Conservation (phyloP, 148 eudicot species). For the Gaultheria prostrata region DNA sequence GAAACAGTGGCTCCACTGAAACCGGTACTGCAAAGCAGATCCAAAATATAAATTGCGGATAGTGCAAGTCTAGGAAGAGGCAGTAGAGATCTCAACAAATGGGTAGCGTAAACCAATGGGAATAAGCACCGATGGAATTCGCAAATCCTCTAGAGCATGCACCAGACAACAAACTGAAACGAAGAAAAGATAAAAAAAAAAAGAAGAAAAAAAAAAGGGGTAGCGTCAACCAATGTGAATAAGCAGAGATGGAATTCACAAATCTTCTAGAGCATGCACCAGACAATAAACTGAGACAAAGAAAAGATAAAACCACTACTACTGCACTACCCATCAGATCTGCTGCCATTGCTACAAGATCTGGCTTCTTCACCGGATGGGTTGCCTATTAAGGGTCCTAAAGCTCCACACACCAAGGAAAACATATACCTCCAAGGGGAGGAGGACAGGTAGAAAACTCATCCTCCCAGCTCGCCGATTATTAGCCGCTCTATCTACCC, state of each 20-base stretch:
- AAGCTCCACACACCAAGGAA: background rate
- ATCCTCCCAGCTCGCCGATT: too few species aligned
- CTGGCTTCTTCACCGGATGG: background rate
- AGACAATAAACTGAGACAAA: too few species aligned
- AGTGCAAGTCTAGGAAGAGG: too few species aligned
- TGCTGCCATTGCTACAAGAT: background rate
- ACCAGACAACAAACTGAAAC: too few species aligned
- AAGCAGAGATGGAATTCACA: background rate
- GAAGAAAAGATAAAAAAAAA: too few species aligned
- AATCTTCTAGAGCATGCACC: background rate
- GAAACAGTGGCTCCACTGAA: too few species aligned
- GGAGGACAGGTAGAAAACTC: background rate
- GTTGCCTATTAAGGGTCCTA: background rate
- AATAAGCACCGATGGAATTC: background rate
- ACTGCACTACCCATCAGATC: background rate
- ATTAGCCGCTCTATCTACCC: too few species aligned
- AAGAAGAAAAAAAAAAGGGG: too few species aligned
- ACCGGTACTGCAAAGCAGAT: background rate
- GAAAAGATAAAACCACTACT: background rate
- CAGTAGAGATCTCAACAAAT: too few species aligned
- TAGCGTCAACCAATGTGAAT: background rate
- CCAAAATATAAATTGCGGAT: too few species aligned
- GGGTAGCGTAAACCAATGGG: background rate
- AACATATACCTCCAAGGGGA: background rate
- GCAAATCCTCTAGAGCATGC: background rate